A percentile compares a stretch with the other conserved stretches of the same genome.
Evolutionary conservation across 768 basidiomycete genomes (phyloP).

Genomic region (Kwoniella dejecticola): DNA sequence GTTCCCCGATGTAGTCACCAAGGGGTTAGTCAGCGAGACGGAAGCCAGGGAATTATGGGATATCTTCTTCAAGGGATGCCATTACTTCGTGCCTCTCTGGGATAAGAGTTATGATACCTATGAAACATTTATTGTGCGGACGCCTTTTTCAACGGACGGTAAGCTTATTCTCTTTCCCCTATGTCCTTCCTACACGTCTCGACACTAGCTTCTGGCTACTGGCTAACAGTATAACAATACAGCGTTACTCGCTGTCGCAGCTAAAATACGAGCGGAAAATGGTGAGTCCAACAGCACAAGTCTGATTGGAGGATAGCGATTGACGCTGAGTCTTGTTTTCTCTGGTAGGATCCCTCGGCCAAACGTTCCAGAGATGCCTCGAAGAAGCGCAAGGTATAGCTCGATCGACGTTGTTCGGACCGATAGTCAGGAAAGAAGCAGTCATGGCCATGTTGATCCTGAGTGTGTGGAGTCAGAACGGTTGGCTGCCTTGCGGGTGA

Average conservation of each 20-base stretch:
- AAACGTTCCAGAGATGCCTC: slow-evolving; percentile 84
- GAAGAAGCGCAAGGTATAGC: slow-evolving; percentile 97
- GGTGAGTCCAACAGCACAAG: slow-evolving; percentile 60
- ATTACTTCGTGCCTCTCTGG: slow-evolving; percentile 94
- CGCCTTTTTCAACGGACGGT: slow-evolving; percentile 93
- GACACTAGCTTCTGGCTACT: no score
- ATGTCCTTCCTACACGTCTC: no score
- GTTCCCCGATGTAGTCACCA: slow-evolving; percentile 55
- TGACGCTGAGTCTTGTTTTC: not conserved
- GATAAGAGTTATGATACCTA: slow-evolving; percentile 91
- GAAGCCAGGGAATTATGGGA: slow-evolving; percentile 90
- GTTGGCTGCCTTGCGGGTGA: slow-evolving; percentile 84
- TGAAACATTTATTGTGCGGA: slow-evolving; percentile 85
- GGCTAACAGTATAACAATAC: no score
- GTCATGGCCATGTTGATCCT: slow-evolving; percentile 87
- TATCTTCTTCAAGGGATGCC: slow-evolving; percentile 96
- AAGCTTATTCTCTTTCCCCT: no score
- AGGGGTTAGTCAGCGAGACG: slow-evolving; percentile 80
- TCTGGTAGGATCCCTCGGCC: slow-evolving; percentile 62
- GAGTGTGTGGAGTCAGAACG: slow-evolving; percentile 90
- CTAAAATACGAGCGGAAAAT: slow-evolving; percentile 87
- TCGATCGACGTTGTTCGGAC: slow-evolving; percentile 87
- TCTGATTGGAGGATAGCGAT: not conserved
- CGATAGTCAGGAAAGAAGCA: slow-evolving; percentile 90
- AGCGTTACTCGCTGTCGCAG: slow-evolving; percentile 79